Conservation (phyloP, 768 basidiomycete species). For the Lactifluus rugatus region DNA sequence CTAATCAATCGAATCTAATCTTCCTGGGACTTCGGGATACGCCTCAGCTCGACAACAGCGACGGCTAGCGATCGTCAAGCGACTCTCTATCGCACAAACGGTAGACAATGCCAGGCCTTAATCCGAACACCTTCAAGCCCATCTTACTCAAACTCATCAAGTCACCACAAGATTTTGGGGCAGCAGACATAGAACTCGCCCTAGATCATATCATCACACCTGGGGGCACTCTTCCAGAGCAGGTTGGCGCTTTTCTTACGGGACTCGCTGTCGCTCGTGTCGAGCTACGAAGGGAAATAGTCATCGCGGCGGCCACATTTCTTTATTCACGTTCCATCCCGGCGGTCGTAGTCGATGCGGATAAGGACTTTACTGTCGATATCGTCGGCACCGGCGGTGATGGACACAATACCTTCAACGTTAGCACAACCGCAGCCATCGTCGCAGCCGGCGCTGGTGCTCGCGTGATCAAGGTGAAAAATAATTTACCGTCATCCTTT, state of each 20-base stretch:
- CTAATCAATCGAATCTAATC: not conserved
- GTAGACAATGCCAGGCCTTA: slow-evolving; percentile 5
- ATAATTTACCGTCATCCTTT: slow-evolving; percentile 20
- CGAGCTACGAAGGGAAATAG: slow-evolving; percentile 64
- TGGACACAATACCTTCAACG: slow-evolving; percentile 93
- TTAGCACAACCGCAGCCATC: slow-evolving; percentile 88
- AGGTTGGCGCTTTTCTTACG: slow-evolving; percentile 85
- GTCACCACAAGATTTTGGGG: slow-evolving; percentile 73
- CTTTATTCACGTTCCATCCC: slow-evolving; percentile 60
- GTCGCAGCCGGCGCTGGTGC: slow-evolving; percentile 94
- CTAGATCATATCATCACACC: slow-evolving; percentile 69
- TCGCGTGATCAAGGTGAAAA: slow-evolving; percentile 69
- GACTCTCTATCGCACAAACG: not conserved
- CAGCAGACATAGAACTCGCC: slow-evolving; percentile 61
- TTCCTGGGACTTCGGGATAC: not conserved
- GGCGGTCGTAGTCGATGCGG: slow-evolving; percentile 46
- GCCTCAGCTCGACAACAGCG: too few relatives aligned
- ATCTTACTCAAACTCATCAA: slow-evolving; percentile 70
- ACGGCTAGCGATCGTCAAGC: too few relatives aligned
- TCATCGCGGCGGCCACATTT: slow-evolving; percentile 71
- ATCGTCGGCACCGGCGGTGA: slow-evolving; percentile 95
- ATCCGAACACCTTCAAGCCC: slow-evolving; percentile 56
- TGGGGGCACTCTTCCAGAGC: slow-evolving; percentile 50
- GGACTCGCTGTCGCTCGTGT: slow-evolving; percentile 73
- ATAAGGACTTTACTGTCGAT: slow-evolving; percentile 59